These are phyloP conservation scores for Scedosporium apiospermum DNA, from an alignment of 2,329 filamentous ascomycete species.

Conservation along the genomic window DNA sequence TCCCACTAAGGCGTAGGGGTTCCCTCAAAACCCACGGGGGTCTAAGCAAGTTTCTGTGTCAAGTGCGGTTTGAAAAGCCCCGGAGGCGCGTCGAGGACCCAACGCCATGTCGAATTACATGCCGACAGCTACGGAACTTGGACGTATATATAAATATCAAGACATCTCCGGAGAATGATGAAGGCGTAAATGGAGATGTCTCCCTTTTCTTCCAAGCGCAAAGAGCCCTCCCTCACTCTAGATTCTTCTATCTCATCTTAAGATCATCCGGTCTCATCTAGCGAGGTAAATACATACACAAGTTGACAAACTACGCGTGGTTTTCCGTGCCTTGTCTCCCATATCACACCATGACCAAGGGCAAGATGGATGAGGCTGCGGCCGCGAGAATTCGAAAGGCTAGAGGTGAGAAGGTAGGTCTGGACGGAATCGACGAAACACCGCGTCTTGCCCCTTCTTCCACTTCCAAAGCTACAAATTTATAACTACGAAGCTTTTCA, in stretches of 20 bases:
- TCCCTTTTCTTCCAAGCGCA: background rate
- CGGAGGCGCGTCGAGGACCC: background rate
- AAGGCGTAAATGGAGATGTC: too few relatives aligned
- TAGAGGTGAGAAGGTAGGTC: constrained; percentile 27
- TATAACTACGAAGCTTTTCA: background rate
- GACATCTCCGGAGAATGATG: background rate
- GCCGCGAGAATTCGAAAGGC: constrained; percentile 31
- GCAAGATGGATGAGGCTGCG: constrained; percentile 32
- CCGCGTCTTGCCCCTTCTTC: background rate
- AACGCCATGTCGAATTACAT: background rate
- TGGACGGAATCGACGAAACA: background rate
- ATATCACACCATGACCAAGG: constrained; percentile 10
- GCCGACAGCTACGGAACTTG: background rate
- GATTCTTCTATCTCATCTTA: too few relatives aligned
- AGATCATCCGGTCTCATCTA: too few relatives aligned
- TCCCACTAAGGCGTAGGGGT: background rate
- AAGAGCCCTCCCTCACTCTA: background rate
- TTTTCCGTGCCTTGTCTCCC: background rate
- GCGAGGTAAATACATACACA: too few relatives aligned
- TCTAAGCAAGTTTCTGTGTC: background rate
- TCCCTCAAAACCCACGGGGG: background rate
- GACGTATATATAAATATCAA: background rate
- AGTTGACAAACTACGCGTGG: background rate
- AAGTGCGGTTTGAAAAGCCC: background rate
- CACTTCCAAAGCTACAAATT: background rate